phyloP scores from a whole-genome alignment of 78 protist genomes.

The Polysphondylium violaceum region DNA sequence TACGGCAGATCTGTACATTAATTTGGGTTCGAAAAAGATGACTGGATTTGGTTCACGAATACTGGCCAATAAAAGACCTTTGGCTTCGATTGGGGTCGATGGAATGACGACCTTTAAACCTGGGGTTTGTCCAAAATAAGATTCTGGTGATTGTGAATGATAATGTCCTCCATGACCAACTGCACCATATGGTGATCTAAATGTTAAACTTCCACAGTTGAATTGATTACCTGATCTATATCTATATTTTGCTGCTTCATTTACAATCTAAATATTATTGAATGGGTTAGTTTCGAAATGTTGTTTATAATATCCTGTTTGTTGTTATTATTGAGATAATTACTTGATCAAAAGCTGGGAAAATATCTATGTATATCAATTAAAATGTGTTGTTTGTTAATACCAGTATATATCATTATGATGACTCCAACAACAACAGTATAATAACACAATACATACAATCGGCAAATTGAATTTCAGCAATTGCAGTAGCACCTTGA shows the following conservation, averaged over 20 bases:
- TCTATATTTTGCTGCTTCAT: slow-evolving; percentile 98
- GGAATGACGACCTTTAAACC: slow-evolving; percentile 96
- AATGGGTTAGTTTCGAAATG: background rate
- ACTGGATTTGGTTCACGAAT: slow-evolving; percentile 93
- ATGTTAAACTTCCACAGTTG: slow-evolving; percentile 92
- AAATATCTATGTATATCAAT: slow-evolving; percentile 82
- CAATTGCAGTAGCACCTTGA: slow-evolving; percentile 94
- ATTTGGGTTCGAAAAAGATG: slow-evolving; percentile 98
- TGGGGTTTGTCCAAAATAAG: slow-evolving; percentile 96
- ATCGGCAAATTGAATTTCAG: slow-evolving; percentile 99
- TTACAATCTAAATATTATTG: slow-evolving; percentile 87
- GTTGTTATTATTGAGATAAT: background rate
- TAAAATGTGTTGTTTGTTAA: background rate
- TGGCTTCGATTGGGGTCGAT: slow-evolving; percentile 92
- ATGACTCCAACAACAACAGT: too few relatives aligned
- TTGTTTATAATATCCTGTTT: background rate
- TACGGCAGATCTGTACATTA: slow-evolving; percentile 93
- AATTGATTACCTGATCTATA: slow-evolving; percentile 94
- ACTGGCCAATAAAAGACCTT: slow-evolving; percentile 95
- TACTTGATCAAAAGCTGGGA: slow-evolving; percentile 98
- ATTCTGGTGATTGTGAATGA: slow-evolving; percentile 97
- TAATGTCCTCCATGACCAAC: slow-evolving; percentile 97
- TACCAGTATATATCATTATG: background rate
- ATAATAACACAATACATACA: slow-evolving; percentile 64
- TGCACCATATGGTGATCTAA: slow-evolving; percentile 96